Conservation (phyloP, 2,329 filamentous ascomycete genomes). For the Aaosphaeria arxii region DNA sequence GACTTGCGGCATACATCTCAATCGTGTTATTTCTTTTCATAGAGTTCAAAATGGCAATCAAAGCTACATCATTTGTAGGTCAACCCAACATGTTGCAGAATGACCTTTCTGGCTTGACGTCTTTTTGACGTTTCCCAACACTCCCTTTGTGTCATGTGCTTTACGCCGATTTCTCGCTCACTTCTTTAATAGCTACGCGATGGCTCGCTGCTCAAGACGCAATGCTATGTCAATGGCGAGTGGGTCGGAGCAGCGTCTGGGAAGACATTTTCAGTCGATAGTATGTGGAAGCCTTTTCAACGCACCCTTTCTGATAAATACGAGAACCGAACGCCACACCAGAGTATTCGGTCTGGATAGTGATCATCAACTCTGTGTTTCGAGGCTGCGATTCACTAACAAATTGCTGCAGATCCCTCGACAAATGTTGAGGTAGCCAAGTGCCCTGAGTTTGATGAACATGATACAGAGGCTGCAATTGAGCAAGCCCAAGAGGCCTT, state of each 20-base stretch:
- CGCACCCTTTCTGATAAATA: too few relatives aligned
- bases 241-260: slow-evolving; percentile 84
- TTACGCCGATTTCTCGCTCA: too few relatives aligned
- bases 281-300: slow-evolving; percentile 21
- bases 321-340: neutral
- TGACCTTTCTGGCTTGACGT: too few relatives aligned
- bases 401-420: slow-evolving; percentile 61
- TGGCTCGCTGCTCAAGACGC: slow-evolving; percentile 70
- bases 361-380: too few relatives aligned
- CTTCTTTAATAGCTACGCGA: slow-evolving; percentile 18
- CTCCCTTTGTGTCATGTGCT: too few relatives aligned
- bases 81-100: too few relatives aligned
- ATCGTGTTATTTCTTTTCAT: too few relatives aligned
- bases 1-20: too few relatives aligned
- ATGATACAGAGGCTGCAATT: slow-evolving; percentile 80
- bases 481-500: slow-evolving; percentile 76
- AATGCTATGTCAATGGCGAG: slow-evolving; percentile 86
- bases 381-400: slow-evolving; percentile 4
- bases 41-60: too few relatives aligned
- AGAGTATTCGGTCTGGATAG: neutral
- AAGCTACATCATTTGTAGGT: too few relatives aligned
- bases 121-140: too few relatives aligned
- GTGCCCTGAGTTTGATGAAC: slow-evolving; percentile 76
- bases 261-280: slow-evolving; percentile 81
- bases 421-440: slow-evolving; percentile 77